phyloP scores from a whole-genome alignment of 352 stramenopile genomes.

The Blastocystis sp. region DNA sequence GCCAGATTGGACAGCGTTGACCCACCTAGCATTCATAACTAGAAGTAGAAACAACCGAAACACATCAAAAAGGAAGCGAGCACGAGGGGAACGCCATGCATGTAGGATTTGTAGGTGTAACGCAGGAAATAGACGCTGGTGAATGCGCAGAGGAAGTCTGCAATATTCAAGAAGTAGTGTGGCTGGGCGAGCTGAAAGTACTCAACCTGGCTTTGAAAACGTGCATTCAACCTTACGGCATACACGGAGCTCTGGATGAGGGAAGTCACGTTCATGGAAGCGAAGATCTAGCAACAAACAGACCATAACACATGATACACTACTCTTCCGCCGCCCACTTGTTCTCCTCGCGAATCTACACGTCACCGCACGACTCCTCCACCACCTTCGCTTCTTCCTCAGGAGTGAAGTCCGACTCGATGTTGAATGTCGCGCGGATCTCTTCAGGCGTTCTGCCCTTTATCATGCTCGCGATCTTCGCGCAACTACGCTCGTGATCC shows the following conservation, averaged over 20 bases:
- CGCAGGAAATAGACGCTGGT: neutral
- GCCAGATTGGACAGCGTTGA: slow-evolving; percentile 38
- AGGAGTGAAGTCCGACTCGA: slow-evolving; percentile 98
- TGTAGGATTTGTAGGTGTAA: neutral
- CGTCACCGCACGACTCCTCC: neutral
- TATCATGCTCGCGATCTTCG: slow-evolving; percentile 83
- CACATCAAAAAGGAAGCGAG: slow-evolving; percentile 27
- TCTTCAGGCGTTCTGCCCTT: slow-evolving; percentile 96
- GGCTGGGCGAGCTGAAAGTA: slow-evolving; percentile 13
- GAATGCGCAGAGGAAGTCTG: slow-evolving; percentile 18
- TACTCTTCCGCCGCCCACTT: neutral
- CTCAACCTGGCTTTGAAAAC: neutral
- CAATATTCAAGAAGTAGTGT: slow-evolving; percentile 13
- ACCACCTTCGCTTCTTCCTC: slow-evolving; percentile 80
- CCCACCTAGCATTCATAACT: neutral
- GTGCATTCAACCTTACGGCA: neutral
- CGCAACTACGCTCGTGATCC: slow-evolving; percentile 76
- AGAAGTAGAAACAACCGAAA: neutral
- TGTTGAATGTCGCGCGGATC: slow-evolving; percentile 99
- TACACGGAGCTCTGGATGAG: neutral
- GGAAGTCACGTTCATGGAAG: neutral
- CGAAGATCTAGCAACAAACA: neutral
- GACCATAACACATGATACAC: neutral
- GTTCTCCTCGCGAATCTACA: neutral
- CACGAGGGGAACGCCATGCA: neutral